Evolutionary conservation across 306 rosid genomes (phyloP).

Genomic region (Malus sieversii): DNA sequence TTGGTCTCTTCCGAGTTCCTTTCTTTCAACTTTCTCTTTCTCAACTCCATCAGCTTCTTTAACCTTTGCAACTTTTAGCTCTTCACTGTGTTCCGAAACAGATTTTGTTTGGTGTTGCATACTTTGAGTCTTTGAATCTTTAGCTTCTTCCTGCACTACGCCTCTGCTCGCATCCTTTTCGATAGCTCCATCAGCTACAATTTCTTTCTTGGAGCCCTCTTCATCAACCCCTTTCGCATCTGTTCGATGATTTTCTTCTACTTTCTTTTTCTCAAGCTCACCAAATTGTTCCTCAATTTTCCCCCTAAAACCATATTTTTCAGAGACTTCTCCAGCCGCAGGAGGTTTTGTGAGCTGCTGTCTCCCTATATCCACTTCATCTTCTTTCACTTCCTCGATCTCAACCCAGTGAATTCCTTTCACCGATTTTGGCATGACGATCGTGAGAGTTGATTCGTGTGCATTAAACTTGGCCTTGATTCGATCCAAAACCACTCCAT

Average conservation of each 20-base stretch:
- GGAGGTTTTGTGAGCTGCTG: constrained; percentile 2
- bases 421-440: constrained; percentile 50
- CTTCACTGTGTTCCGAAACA: background rate
- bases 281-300: background rate
- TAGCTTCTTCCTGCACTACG: constrained; percentile 1
- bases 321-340: background rate
- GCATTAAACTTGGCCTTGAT: constrained; percentile 57
- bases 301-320: background rate
- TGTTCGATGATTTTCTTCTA: background rate
- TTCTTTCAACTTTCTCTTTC: background rate
- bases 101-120: background rate
- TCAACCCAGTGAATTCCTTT: constrained; percentile 41
- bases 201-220: background rate
- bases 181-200: background rate
- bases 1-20: constrained; percentile 3
- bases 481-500: constrained; percentile 50
- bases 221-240: background rate
- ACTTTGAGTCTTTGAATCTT: background rate
- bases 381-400: constrained; percentile 54
- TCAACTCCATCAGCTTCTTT: background rate
- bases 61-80: background rate
- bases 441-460: constrained; percentile 41
- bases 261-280: background rate
- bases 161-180: background rate
- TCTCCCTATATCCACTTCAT: constrained; percentile 10